These are phyloP conservation scores for Thermochaetoides thermophila DNA, from an alignment of 495 filamentous ascomycete species.

Conservation along the genomic window DNA sequence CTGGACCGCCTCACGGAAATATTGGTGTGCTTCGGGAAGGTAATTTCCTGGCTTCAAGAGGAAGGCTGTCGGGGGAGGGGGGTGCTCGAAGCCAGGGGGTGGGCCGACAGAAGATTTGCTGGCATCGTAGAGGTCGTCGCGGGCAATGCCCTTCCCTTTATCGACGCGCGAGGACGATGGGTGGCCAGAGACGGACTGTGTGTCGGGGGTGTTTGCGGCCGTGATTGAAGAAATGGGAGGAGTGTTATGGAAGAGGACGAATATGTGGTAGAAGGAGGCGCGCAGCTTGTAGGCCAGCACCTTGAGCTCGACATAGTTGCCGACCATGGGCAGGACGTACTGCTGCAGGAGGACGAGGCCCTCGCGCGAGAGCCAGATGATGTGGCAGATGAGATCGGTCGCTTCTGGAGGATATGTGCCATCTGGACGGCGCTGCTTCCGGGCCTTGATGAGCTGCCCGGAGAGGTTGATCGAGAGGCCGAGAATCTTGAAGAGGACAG, in stretches of 20 bases:
- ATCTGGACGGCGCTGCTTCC: constrained; percentile 72
- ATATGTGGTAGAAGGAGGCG: constrained; percentile 91
- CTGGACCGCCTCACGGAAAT: constrained; percentile 64
- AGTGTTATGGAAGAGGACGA: constrained; percentile 84
- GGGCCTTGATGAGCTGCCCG: constrained; percentile 66
- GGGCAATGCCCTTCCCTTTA: constrained; percentile 32
- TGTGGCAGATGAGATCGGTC: constrained; percentile 75
- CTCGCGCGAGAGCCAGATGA: constrained; percentile 90
- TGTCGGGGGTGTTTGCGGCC: constrained; percentile 20
- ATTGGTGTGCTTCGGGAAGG: constrained; percentile 60
- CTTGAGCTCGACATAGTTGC: constrained; percentile 56
- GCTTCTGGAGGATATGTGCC: constrained; percentile 64
- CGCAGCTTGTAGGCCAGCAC: constrained; percentile 83
- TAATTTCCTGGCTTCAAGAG: constrained; percentile 71
- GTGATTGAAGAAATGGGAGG: constrained; percentile 31
- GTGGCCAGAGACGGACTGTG: constrained; percentile 12
- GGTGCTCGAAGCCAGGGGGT: constrained; percentile 31
- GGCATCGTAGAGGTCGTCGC: constrained; percentile 16
- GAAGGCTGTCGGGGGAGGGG: constrained; percentile 46
- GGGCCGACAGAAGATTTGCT: constrained; percentile 28
- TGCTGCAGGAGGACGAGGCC: constrained; percentile 75
- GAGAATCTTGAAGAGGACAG: constrained; percentile 75
- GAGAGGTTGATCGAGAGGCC: constrained; percentile 83
- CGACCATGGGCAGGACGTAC: constrained; percentile 69
- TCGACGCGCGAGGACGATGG: constrained; percentile 18